A percentile compares a stretch with the other conserved stretches of the same genome.
These are phyloP conservation scores for Hygrophoropsis aurantiaca DNA, from an alignment of 768 basidiomycete genomes.

Conservation along the genomic window DNA sequence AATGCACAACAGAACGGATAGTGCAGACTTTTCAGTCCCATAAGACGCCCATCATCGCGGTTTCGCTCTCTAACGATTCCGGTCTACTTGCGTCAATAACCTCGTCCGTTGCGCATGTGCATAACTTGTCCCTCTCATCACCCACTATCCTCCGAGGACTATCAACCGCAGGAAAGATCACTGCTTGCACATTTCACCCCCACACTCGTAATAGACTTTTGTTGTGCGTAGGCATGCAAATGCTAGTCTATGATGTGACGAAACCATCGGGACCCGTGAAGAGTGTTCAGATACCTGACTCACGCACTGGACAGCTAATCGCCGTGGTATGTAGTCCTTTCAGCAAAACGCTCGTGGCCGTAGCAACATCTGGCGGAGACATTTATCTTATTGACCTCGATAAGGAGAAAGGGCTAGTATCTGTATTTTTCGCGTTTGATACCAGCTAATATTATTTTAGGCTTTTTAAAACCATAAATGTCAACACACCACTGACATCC, in stretches of 20 bases:
- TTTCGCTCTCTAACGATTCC: slow-evolving; percentile 61
- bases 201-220: slow-evolving; percentile 63
- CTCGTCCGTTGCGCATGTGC: slow-evolving; percentile 50
- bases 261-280: slow-evolving; percentile 58
- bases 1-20: slow-evolving; percentile 43
- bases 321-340: slow-evolving; percentile 69
- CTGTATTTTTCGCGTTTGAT: background rate
- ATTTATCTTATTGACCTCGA: slow-evolving; percentile 69
- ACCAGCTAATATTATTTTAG: slow-evolving; percentile 31
- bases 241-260: slow-evolving; percentile 64
- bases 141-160: slow-evolving; percentile 57
- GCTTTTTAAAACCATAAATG: slow-evolving; percentile 55
- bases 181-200: slow-evolving; percentile 59
- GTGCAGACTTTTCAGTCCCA: slow-evolving; percentile 53
- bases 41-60: slow-evolving; percentile 45
- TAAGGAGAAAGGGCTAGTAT: slow-evolving; percentile 66
- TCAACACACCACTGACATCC: slow-evolving; percentile 57
- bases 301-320: slow-evolving; percentile 46
- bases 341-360: slow-evolving; percentile 69
- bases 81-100: slow-evolving; percentile 60
- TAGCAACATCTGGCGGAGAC: slow-evolving; percentile 51
- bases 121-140: slow-evolving; percentile 56
- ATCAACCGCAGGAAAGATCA: slow-evolving; percentile 37
- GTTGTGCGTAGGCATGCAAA: slow-evolving; percentile 48
- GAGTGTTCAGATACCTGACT: slow-evolving; percentile 46